Conservation (phyloP, 2,329 filamentous ascomycete genomes). For the Sordariomycetes sp. region DNA sequence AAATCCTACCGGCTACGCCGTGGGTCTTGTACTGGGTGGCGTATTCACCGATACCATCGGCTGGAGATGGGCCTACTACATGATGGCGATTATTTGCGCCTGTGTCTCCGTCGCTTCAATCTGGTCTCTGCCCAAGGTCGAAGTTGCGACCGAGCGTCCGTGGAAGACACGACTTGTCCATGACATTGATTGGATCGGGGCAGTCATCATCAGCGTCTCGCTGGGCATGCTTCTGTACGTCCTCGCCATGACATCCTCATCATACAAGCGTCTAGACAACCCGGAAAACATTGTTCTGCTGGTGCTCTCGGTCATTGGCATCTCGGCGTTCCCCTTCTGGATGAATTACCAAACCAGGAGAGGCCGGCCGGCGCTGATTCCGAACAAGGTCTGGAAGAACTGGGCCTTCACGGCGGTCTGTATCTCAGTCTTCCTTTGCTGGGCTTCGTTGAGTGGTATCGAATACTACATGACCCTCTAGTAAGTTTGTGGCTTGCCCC, state of each 20-base stretch:
- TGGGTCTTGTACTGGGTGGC: slow-evolving; percentile 40
- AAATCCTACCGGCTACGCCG: slow-evolving; percentile 35
- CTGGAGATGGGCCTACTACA: slow-evolving; percentile 36
- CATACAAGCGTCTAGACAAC: slow-evolving; percentile 25
- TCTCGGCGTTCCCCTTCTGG: slow-evolving; percentile 46
- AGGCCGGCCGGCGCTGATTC: slow-evolving; percentile 45
- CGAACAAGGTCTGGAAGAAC: slow-evolving; percentile 51
- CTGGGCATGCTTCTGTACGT: slow-evolving; percentile 42
- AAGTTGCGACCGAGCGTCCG: slow-evolving; percentile 10
- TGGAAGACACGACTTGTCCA: slow-evolving; percentile 16
- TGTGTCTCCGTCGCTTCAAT: slow-evolving; percentile 23
- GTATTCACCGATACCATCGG: slow-evolving; percentile 36
- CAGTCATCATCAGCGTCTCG: slow-evolving; percentile 30
- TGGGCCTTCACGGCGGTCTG: slow-evolving; percentile 45
- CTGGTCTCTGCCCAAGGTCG: slow-evolving; percentile 22
- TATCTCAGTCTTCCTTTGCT: slow-evolving; percentile 35
- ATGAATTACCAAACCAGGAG: slow-evolving; percentile 37
- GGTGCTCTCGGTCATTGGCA: slow-evolving; percentile 26
- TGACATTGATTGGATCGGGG: slow-evolving; percentile 46
- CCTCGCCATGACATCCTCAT: slow-evolving; percentile 32
- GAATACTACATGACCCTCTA: slow-evolving; percentile 39
- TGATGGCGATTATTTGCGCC: slow-evolving; percentile 25
- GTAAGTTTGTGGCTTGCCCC: slow-evolving; percentile 19
- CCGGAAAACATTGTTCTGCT: slow-evolving; percentile 34
- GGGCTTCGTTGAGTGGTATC: slow-evolving; percentile 34